phyloP scores from a whole-genome alignment of 106 monocot species.

The Phalaenopsis aphrodite region DNA sequence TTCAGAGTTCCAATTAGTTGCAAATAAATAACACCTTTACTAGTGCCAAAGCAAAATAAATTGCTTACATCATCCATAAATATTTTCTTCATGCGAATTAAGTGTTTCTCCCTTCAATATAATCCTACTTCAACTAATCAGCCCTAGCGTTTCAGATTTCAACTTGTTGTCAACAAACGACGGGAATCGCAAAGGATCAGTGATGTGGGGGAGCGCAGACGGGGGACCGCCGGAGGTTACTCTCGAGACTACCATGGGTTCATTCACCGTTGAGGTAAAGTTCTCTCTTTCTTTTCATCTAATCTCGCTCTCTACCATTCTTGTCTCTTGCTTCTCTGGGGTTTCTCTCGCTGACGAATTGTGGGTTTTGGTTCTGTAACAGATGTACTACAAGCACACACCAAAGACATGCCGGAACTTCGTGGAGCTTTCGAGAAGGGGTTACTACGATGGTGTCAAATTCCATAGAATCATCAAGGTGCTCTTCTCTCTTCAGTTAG shows the following conservation, averaged over 20 bases:
- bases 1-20: too few species aligned
- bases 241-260: slow-evolving; percentile 83
- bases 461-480: slow-evolving; percentile 99
- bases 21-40: too few species aligned
- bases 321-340: neutral
- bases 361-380: neutral
- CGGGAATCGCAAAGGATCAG: neutral
- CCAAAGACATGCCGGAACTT: slow-evolving; percentile 96
- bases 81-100: too few species aligned
- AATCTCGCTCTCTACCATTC: neutral
- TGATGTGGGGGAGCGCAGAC: slow-evolving; percentile 66
- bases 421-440: slow-evolving; percentile 88
- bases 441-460: slow-evolving; percentile 93
- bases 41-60: too few species aligned
- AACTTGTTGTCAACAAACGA: too few species aligned
- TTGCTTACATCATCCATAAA: too few species aligned
- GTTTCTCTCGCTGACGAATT: neutral
- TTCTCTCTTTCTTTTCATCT: neutral
- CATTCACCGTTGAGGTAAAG: slow-evolving; percentile 66
- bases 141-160: too few species aligned
- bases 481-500: neutral
- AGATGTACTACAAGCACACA: slow-evolving; percentile 98
- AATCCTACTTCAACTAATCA: too few species aligned
- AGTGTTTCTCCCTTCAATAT: too few species aligned
- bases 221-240: slow-evolving; percentile 90